Conservation (phyloP, 768 basidiomycete genomes). For the Tulasnella sp. region DNA sequence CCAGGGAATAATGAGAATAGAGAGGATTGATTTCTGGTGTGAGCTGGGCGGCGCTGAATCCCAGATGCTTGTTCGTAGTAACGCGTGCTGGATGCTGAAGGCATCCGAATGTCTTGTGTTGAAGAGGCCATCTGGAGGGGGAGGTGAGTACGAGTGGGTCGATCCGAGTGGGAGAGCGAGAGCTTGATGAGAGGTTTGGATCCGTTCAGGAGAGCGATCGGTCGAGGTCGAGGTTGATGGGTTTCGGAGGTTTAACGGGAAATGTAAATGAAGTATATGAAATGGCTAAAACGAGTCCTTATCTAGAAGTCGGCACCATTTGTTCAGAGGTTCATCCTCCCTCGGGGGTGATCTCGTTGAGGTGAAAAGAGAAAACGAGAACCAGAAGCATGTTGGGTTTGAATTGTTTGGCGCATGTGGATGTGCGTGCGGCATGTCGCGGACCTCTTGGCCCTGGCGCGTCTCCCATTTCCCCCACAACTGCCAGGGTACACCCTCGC, state of each 20-base stretch:
- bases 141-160: too few relatives aligned
- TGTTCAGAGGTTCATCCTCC: background rate
- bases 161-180: background rate
- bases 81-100: background rate
- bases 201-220: too few relatives aligned
- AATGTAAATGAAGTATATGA: background rate
- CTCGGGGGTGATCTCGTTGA: background rate
- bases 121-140: background rate
- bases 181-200: too few relatives aligned
- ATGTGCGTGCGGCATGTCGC: background rate
- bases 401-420: background rate
- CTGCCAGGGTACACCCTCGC: too few relatives aligned
- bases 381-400: background rate
- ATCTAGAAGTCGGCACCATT: background rate
- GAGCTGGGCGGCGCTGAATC: background rate
- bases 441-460: too few relatives aligned
- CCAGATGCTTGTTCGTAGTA: background rate
- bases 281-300: background rate
- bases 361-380: background rate
- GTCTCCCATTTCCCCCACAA: background rate
- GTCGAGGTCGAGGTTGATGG: too few relatives aligned
- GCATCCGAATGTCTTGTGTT: background rate
- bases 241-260: background rate
- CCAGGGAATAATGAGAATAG: background rate
- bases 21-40: background rate